Percentiles rank a stretch among this genome's conserved stretches.
These are phyloP conservation scores for Starmerella sirachaensis DNA, from an alignment of 805 yeast genomes.

Conservation along the genomic window DNA sequence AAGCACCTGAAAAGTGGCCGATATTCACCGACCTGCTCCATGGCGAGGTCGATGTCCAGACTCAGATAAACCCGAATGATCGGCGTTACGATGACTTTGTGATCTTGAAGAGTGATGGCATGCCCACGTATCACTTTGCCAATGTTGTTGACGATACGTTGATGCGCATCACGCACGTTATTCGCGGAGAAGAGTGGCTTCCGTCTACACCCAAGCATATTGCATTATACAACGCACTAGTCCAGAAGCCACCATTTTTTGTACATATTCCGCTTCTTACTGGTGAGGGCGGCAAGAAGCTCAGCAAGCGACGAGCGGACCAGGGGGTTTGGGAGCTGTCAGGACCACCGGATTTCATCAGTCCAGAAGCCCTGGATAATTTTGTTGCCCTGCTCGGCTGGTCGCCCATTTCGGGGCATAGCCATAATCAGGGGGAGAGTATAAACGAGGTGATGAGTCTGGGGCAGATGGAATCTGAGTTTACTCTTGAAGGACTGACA, in stretches of 20 bases:
- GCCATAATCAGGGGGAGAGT: conserved; percentile 15
- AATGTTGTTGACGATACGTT: conserved; percentile 89
- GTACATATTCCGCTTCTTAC: conserved; percentile 87
- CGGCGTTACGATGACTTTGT: conserved; percentile 82
- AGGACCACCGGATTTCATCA: conserved; percentile 27
- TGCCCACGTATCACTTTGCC: conserved; percentile 95
- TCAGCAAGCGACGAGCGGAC: conserved; percentile 80
- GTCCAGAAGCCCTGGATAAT: conserved; percentile 80
- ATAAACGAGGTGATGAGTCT: conserved; percentile 25
- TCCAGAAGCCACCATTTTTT: conserved; percentile 51
- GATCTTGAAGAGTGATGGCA: conserved; percentile 78
- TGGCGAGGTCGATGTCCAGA: conserved; percentile 64
- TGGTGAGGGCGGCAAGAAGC: conserved; percentile 43
- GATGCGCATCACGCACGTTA: conserved; percentile 87
- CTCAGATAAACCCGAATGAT: conserved; percentile 60
- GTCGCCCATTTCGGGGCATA: conserved; percentile 58
- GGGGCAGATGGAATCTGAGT: conserved; percentile 40
- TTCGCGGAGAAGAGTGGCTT: conserved; percentile 96
- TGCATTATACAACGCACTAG: conserved; percentile 73
- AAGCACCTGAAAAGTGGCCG: conserved; percentile 62
- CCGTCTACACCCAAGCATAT: conserved; percentile 92
- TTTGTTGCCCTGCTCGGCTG: conserved; percentile 89
- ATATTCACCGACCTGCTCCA: conserved; percentile 62
- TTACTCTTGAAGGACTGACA: conserved; percentile 63
- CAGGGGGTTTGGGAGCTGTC: conserved; percentile 52